These are phyloP conservation scores for Malus asiatica DNA, from an alignment of 306 rosid genomes.

Conservation along the genomic window DNA sequence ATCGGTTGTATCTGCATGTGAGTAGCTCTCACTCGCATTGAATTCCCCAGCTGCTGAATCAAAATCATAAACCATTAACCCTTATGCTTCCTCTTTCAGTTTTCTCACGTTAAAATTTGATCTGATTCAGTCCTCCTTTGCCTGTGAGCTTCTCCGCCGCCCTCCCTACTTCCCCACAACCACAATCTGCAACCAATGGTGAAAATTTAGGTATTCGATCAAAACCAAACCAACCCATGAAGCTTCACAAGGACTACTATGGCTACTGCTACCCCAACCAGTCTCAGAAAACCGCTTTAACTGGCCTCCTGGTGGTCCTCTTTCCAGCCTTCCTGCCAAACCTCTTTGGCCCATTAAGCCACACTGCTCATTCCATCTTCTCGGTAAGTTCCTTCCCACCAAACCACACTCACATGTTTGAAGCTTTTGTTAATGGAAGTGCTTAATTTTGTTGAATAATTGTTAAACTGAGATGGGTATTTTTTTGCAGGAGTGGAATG, in stretches of 20 bases:
- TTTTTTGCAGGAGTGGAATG: constrained; percentile 57
- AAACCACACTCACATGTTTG: background rate
- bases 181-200: background rate
- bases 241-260: constrained; percentile 17
- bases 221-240: constrained; percentile 19
- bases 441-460: background rate
- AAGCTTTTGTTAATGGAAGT: background rate
- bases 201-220: background rate
- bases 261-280: background rate
- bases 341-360: constrained; percentile 56
- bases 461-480: background rate
- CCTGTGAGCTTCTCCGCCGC: background rate
- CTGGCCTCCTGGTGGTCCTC: constrained; percentile 24
- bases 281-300: constrained; percentile 33
- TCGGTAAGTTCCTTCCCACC: constrained; percentile 33
- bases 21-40: no score
- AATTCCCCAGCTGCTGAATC: no score
- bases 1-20: no score
- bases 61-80: no score
- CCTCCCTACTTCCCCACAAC: background rate
- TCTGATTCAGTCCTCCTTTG: background rate
- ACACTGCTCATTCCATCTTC: constrained; percentile 52
- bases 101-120: background rate
- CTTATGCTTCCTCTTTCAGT: no score
- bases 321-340: constrained; percentile 52